Evolutionary conservation across 108 stramenopile genomes (phyloP), one percentile per base, ranked within the genome.

Genomic region (Tribonema minus): DNA sequence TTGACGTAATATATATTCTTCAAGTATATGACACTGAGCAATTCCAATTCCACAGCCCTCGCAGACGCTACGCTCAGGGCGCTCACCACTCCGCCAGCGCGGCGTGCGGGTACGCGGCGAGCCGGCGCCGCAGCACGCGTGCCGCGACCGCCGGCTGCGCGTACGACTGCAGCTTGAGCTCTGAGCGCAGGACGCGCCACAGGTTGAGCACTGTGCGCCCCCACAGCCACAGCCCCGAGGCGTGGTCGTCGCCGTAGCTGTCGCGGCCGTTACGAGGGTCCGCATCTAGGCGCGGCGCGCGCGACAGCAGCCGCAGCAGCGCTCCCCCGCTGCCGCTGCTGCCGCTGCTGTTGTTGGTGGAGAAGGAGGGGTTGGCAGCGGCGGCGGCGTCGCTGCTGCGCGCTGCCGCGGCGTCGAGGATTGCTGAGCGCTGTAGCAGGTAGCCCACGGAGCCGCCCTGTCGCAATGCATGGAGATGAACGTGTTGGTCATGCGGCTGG

Each of bases 131-230:
- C n/a, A n/a, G n/a, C n/a, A n/a, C n/a, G n/a, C n/a, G n/a, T n/a
- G n/a, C n/a, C n/a, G n/a, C n/a, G n/a, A n/a, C n/a, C n/a, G n/a
- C n/a, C 76, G 37, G 76, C 3, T 62, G 74, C 23, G 84, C 58
- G 83, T 83, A 86, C 33, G 40, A 64, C 39, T 74, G 38, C 64
- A 86, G 85, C 62, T 87, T 85, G 26, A 84, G 61, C 37, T 88
- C 88, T n/a, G 68, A 46, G 41, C 85, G 70, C 68, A 86, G 76
- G 54, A 74, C 58, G n/a, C 85, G 64, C 87, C 88, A 88, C 33
- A 80, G 32, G 70, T 86, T 86, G 9, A 88, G 65, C 37, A 88
- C 79, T 6, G 62, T 79, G 15, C 88, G 64, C 2, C 87, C 87
- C 27, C 46, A 76, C 37, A 88, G 37, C 68, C 64, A 84, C 23